These are phyloP conservation scores for Volvox carteri DNA, from an alignment of 163 green algal genomes.

Conservation along the genomic window DNA sequence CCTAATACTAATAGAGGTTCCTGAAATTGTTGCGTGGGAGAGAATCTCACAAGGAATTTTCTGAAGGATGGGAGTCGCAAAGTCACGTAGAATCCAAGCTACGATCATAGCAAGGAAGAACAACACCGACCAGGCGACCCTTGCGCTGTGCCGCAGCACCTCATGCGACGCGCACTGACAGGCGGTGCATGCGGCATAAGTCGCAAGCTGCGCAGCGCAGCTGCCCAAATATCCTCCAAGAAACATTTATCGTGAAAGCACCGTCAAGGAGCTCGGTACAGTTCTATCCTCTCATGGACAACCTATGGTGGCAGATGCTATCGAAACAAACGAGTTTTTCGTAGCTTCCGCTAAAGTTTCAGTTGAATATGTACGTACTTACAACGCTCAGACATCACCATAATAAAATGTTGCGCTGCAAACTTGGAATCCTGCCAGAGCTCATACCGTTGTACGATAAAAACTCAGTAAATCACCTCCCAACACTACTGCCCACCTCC, in stretches of 20 bases:
- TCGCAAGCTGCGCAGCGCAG: constrained; percentile 63
- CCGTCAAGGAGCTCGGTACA: not conserved
- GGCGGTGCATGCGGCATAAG: constrained; percentile 66
- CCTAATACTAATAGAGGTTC: not conserved
- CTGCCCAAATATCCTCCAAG: constrained; percentile 61
- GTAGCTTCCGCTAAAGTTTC: too few relatives aligned
- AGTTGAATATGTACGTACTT: too few relatives aligned
- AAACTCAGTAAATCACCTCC: too few relatives aligned
- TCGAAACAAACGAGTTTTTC: too few relatives aligned
- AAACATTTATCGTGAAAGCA: constrained; percentile 21
- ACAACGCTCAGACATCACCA: too few relatives aligned
- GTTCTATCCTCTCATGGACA: not conserved
- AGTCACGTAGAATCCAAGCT: constrained; percentile 95
- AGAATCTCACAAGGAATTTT: constrained; percentile 91
- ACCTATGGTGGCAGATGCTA: too few relatives aligned
- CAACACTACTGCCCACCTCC: too few relatives aligned
- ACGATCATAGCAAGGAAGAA: constrained; percentile 94
- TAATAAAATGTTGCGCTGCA: too few relatives aligned
- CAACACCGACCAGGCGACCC: constrained; percentile 89
- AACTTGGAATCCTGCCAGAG: too few relatives aligned
- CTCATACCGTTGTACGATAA: too few relatives aligned
- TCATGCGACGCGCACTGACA: constrained; percentile 62
- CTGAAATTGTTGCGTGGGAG: not conserved
- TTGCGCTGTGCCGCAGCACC: constrained; percentile 72
- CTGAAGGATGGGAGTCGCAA: constrained; percentile 90